Conservation (phyloP, 257 asterid species). For the Nicotiana attenuata region DNA sequence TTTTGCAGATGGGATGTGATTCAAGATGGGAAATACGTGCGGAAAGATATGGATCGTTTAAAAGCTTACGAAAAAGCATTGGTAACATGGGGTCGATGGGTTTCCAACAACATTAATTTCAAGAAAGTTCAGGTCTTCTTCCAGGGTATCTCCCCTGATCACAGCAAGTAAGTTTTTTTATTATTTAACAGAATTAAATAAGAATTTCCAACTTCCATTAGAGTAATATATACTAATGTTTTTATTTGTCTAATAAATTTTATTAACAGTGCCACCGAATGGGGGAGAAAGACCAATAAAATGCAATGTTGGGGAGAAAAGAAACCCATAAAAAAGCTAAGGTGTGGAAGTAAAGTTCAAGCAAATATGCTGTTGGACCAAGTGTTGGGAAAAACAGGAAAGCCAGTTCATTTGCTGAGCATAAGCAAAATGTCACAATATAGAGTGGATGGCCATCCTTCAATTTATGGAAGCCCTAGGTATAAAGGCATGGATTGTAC, state of each 20-base stretch:
- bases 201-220: background rate
- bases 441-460: slow-evolving; percentile 51
- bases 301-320: slow-evolving; percentile 2
- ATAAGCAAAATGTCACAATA: slow-evolving; percentile 26
- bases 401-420: slow-evolving; percentile 23
- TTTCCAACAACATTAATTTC: slow-evolving; percentile 11
- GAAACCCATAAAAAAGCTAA: slow-evolving; percentile 1
- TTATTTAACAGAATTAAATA: background rate
- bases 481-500: slow-evolving; percentile 38
- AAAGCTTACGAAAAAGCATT: slow-evolving; percentile 23
- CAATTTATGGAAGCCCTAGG: slow-evolving; percentile 28
- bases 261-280: slow-evolving; percentile 3
- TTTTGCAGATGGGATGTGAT: slow-evolving; percentile 28
- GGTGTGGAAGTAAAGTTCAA: background rate
- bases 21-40: background rate
- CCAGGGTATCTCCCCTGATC: slow-evolving; percentile 32
- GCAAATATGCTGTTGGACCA: slow-evolving; percentile 23
- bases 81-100: slow-evolving; percentile 32
- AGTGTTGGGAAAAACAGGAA: slow-evolving; percentile 15
- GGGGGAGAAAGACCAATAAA: background rate
- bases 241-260: background rate
- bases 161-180: slow-evolving; percentile 8
- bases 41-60: slow-evolving; percentile 17
- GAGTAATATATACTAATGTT: background rate
- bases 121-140: slow-evolving; percentile 13